These are phyloP conservation scores for Sordariomycetes sp. DNA, from an alignment of 2,329 filamentous ascomycete species.

Conservation along the genomic window DNA sequence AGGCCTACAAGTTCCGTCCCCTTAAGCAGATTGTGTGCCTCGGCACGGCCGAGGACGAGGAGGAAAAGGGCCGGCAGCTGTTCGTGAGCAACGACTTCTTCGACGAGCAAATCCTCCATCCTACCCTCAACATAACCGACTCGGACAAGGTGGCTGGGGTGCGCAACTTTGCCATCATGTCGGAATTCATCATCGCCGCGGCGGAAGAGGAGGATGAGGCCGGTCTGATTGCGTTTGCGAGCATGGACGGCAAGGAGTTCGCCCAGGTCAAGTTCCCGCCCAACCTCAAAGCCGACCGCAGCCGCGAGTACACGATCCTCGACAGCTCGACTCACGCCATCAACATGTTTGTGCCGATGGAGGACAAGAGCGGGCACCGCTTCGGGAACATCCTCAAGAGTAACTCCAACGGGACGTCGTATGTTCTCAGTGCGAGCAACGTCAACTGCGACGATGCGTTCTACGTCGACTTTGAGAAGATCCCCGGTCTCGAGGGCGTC, in stretches of 20 bases:
- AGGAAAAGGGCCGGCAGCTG: slow-evolving; percentile 55
- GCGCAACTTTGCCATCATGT: slow-evolving; percentile 84
- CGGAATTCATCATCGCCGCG: slow-evolving; percentile 88
- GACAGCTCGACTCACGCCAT: slow-evolving; percentile 91
- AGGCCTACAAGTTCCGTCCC: slow-evolving; percentile 37
- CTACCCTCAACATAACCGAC: slow-evolving; percentile 46
- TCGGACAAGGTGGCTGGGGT: slow-evolving; percentile 45
- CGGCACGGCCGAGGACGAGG: slow-evolving; percentile 36
- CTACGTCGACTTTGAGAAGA: slow-evolving; percentile 94
- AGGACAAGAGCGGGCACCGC: slow-evolving; percentile 46
- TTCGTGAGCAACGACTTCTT: slow-evolving; percentile 73
- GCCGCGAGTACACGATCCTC: slow-evolving; percentile 77
- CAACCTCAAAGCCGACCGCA: slow-evolving; percentile 64
- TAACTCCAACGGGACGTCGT: slow-evolving; percentile 95
- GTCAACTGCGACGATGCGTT: slow-evolving; percentile 69
- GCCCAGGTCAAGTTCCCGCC: slow-evolving; percentile 75
- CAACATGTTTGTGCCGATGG: slow-evolving; percentile 83
- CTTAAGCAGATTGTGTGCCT: slow-evolving; percentile 47
- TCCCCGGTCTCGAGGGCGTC: slow-evolving; percentile 83
- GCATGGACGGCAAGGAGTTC: slow-evolving; percentile 72
- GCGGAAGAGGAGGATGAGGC: slow-evolving; percentile 55
- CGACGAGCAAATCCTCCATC: slow-evolving; percentile 28
- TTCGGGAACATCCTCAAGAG: slow-evolving; percentile 92
- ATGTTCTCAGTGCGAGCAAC: slow-evolving; percentile 66
- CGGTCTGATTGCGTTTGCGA: slow-evolving; percentile 65